These are phyloP conservation scores for Hymenoscyphus scutula DNA, from an alignment of 2,329 filamentous ascomycete genomes.

Conservation along the genomic window DNA sequence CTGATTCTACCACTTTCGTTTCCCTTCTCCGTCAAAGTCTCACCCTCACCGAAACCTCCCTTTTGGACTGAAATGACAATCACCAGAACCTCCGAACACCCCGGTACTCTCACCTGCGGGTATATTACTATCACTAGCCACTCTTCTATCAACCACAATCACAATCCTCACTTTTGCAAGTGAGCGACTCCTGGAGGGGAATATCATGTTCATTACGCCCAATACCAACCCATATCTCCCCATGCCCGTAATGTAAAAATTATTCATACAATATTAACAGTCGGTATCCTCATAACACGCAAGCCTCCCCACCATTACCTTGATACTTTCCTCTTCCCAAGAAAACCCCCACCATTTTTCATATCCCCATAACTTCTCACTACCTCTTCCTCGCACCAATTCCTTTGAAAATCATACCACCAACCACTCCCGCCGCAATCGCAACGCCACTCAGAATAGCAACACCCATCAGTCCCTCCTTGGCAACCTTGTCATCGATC, in stretches of 20 bases:
- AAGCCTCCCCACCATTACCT: slow-evolving; percentile 9
- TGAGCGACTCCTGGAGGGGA: not conserved
- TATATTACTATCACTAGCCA: not conserved
- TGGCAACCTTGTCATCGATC: slow-evolving; percentile 95
- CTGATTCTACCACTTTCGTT: not conserved
- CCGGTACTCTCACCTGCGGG: not conserved
- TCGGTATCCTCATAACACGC: not conserved
- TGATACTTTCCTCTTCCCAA: not conserved
- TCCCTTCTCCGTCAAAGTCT: not conserved
- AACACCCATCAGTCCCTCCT: slow-evolving; percentile 89
- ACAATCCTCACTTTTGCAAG: not conserved
- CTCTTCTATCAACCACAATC: not conserved
- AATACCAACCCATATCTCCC: not conserved
- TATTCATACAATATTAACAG: slow-evolving; percentile 12
- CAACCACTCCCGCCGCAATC: slow-evolving; percentile 88
- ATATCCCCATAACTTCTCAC: slow-evolving; percentile 4
- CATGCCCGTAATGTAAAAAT: not conserved
- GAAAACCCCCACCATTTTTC: not conserved
- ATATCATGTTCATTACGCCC: slow-evolving; percentile 1
- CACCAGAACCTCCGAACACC: not conserved
- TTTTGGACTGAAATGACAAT: not conserved
- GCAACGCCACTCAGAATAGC: slow-evolving; percentile 93
- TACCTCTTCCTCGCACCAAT: slow-evolving; percentile 52
- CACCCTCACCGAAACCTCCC: not conserved
- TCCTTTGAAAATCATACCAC: slow-evolving; percentile 80